Base-by-base conservation (phyloP, 2,329 filamentous ascomycete species). In the Epichloe gansuensis region DNA sequence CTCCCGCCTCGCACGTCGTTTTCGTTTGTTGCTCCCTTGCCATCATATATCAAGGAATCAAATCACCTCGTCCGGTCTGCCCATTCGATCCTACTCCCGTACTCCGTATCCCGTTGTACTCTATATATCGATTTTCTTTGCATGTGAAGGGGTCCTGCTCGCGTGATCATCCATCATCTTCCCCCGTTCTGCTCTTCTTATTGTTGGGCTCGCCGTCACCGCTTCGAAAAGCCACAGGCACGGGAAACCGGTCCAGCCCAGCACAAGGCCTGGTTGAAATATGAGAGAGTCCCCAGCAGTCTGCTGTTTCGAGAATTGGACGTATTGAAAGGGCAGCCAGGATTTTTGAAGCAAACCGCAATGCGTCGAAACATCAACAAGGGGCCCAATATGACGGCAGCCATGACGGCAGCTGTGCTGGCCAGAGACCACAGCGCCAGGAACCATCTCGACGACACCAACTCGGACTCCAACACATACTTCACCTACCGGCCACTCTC, bases 401-500 rank as follows among this genome's bases (percentile, higher is more conserved):
- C 38, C 50, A 39, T n/a, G 35, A 50, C 38, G 3, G 34, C 37
- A 3, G 35, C 48, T 28, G 13, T 34, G 34, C 46, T 11, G 23
- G 41, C 45, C 51, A 59, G 59, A 52, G 58, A 58, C 51, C 13
- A 4, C 6, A 7, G 8, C 11, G 21, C n/a, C 34, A 5, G 17
- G 4, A 1, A 17, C 5, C 23, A 28, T 28, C 8, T 5, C 13
- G 34, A n/a, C 35, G 21, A 25, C 8, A n/a, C 15, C 23, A 11
- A 23, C 46, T 15, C 39, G n/a, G 28, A 11, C 38, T 43, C 76
- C 52, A 72, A 75, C 54, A 72, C 73, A 57, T 80, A 78, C 66
- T 81, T 82, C 61, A 82, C 81, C 57, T 86, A 85, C 66, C 76
- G 80, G 47, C 82, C 82, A 9, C 72, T 86, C 50, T 85, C 82